These are phyloP conservation scores for Crotalaria pallida DNA, from an alignment of 306 rosid genomes.

Conservation along the genomic window DNA sequence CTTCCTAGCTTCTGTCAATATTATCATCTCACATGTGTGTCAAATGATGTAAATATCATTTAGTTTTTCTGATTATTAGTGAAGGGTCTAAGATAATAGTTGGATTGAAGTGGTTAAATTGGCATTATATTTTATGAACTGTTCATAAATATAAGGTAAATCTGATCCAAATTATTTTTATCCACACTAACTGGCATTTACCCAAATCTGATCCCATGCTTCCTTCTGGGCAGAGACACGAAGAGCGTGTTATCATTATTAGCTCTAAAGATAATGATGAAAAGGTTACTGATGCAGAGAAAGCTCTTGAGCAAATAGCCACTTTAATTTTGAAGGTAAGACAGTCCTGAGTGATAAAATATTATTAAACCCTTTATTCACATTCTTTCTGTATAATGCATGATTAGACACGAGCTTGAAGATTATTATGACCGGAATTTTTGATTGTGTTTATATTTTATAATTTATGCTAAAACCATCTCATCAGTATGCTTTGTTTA, in stretches of 20 bases:
- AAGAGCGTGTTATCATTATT: conserved; percentile 90
- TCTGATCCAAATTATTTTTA: not conserved
- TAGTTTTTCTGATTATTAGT: not conserved
- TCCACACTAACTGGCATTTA: not conserved
- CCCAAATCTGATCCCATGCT: conserved; percentile 7
- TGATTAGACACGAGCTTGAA: not conserved
- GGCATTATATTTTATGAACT: not conserved
- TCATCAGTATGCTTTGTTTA: not conserved
- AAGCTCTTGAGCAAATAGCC: conserved; percentile 75
- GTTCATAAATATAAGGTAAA: not conserved
- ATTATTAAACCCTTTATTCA: not conserved
- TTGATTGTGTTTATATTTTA: not conserved
- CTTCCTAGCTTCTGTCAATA: not conserved
- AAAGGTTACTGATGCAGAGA: conserved; percentile 71
- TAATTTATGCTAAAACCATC: not conserved
- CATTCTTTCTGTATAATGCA: not conserved
- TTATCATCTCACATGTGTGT: not conserved
- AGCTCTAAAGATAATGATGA: conserved; percentile 75
- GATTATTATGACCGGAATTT: not conserved
- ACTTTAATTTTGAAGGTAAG: conserved; percentile 71
- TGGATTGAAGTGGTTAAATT: conserved; percentile 9
- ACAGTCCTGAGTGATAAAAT: conserved; percentile 1
- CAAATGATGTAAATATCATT: conserved; percentile 3
- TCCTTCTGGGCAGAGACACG: conserved; percentile 63
- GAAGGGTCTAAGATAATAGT: not conserved